Percentiles rank a stretch among this genome's conserved stretches.
phyloP scores from a whole-genome alignment of 768 basidiomycete genomes.

The Tephrocybe sp. region DNA sequence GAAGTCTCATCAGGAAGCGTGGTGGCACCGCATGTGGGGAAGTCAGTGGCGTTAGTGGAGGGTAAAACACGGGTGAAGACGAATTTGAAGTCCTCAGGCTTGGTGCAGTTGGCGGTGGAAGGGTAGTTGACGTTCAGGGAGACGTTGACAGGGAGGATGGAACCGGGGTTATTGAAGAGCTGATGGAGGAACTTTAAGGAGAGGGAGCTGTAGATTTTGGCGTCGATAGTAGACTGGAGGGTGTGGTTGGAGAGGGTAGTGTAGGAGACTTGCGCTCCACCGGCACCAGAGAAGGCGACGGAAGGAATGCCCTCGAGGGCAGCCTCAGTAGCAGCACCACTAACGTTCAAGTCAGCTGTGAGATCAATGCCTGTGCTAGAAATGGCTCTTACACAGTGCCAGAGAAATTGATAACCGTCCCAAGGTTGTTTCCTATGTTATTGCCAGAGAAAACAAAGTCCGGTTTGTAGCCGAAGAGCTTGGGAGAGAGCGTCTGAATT shows the following conservation, averaged over 20 bases:
- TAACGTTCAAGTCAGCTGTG: conserved; percentile 13
- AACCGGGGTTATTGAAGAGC: conserved; percentile 24
- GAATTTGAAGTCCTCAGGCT: conserved; percentile 35
- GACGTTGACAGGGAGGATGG: conserved; percentile 38
- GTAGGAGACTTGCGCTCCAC: conserved; percentile 43
- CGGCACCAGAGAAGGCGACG: conserved; percentile 43
- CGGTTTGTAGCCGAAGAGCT: conserved; percentile 29
- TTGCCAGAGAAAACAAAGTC: conserved; percentile 37
- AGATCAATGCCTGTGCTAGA: neutral
- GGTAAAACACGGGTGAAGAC: conserved; percentile 39
- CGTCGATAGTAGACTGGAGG: conserved; percentile 31
- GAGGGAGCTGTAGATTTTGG: conserved; percentile 41
- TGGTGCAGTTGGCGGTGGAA: conserved; percentile 33
- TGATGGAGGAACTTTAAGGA: conserved; percentile 35
- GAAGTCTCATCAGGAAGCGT: conserved; percentile 41
- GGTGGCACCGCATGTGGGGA: conserved; percentile 40
- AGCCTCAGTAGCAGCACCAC: conserved; percentile 49
- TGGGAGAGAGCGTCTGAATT: conserved; percentile 33
- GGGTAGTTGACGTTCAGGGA: conserved; percentile 53
- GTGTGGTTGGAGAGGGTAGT: conserved; percentile 41
- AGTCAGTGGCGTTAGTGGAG: conserved; percentile 32
- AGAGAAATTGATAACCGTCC: conserved; percentile 29
- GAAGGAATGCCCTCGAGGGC: conserved; percentile 47
- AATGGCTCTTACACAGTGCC: conserved; percentile 37
- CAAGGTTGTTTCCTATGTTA: conserved; percentile 34